Percentiles rank a stretch among this genome's conserved stretches.
Evolutionary conservation across 192 early-diverging fungal genomes (phyloP).

Genomic region (Lobosporangium transversale): DNA sequence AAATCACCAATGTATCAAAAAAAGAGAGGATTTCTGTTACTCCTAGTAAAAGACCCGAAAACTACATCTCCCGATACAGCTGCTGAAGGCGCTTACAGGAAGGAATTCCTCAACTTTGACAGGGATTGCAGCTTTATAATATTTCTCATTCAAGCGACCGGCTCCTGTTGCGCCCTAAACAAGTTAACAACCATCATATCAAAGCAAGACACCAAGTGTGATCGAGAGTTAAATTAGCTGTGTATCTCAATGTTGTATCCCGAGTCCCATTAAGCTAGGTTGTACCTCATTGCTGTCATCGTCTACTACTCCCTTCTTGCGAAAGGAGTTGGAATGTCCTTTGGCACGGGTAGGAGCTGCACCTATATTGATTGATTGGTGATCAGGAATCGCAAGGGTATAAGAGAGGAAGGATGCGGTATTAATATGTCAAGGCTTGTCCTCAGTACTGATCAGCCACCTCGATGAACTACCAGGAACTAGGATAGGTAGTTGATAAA

Average conservation of each 20-base stretch:
- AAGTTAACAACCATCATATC: neutral
- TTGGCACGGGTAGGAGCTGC: constrained; percentile 12
- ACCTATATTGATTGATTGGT: neutral
- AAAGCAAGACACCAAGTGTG: neutral
- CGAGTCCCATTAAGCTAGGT: no score
- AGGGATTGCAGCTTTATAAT: constrained; percentile 38
- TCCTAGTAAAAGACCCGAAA: no score
- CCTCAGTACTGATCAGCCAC: no score
- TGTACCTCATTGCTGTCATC: constrained; percentile 37
- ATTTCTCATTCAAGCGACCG: constrained; percentile 47
- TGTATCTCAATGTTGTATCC: no score
- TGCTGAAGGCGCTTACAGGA: constrained; percentile 53
- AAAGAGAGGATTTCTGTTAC: neutral
- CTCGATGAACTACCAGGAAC: no score
- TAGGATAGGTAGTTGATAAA: no score
- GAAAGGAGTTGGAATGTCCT: constrained; percentile 46
- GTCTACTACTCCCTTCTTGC: constrained; percentile 26
- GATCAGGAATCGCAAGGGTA: no score
- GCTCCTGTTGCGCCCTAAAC: constrained; percentile 41
- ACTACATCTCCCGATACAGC: no score
- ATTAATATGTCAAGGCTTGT: no score
- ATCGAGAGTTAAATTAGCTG: constrained; percentile 1
- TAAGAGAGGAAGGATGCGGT: no score
- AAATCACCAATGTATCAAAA: neutral
- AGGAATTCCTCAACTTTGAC: constrained; percentile 50